A percentile compares a stretch with the other conserved stretches of the same genome.
Conservation (phyloP, 2,329 filamentous ascomycete species). For the Diplocarpon rosae region DNA sequence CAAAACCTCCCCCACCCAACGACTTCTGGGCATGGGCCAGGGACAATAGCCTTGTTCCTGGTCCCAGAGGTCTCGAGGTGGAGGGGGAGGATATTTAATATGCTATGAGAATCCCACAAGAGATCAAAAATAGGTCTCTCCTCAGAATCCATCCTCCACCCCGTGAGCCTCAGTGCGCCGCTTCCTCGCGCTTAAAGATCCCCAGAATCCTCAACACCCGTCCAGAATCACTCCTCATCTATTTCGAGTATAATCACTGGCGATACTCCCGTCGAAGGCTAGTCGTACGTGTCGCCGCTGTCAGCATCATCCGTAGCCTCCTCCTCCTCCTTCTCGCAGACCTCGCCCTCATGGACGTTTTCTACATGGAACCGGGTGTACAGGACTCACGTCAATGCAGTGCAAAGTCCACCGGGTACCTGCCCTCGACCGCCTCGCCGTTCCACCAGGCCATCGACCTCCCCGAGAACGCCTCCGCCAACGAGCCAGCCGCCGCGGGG, state of each 20-base stretch:
- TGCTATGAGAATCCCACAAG: constrained; percentile 20
- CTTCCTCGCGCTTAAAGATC: constrained; percentile 17
- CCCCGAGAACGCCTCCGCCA: constrained; percentile 12
- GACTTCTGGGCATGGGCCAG: too few relatives aligned
- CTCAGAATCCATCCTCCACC: constrained; percentile 4
- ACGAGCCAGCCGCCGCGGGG: constrained; percentile 5
- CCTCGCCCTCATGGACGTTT: constrained; percentile 23
- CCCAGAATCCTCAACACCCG: constrained; percentile 11
- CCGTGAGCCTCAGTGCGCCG: constrained; percentile 11
- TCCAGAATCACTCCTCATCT: constrained; percentile 12
- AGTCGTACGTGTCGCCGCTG: constrained; percentile 23
- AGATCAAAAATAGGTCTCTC: constrained; percentile 24
- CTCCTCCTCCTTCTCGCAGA: too few relatives aligned
- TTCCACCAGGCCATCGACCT: constrained; percentile 25
- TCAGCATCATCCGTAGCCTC: constrained; percentile 25
- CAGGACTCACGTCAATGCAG: constrained; percentile 27
- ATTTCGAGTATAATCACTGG: constrained; percentile 17
- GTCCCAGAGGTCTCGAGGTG: constrained; percentile 20
- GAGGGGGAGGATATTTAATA: constrained; percentile 21
- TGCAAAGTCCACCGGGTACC: constrained; percentile 25
- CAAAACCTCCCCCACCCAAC: too few relatives aligned
- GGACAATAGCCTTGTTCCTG: constrained; percentile 22
- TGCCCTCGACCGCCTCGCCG: constrained; percentile 23
- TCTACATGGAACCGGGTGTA: constrained; percentile 25
- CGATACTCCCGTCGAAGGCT: constrained; percentile 13